Evolutionary conservation across 257 asterid species (phyloP).

Genomic region (Leonotis leonurus): DNA sequence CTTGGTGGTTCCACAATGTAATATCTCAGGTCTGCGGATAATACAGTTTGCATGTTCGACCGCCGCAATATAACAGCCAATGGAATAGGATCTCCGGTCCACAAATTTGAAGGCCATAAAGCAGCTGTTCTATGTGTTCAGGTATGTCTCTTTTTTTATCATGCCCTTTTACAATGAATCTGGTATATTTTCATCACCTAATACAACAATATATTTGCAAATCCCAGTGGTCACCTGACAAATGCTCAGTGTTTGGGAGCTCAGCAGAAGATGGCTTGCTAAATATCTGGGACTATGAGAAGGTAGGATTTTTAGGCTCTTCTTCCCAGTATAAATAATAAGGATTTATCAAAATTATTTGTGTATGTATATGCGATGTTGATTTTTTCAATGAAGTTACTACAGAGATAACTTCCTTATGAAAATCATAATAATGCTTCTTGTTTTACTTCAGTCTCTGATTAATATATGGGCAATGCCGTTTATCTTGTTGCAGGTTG

Average conservation of each 20-base stretch:
- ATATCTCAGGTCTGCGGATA: slow-evolving; percentile 95
- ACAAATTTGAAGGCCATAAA: slow-evolving; percentile 75
- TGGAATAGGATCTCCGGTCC: slow-evolving; percentile 69
- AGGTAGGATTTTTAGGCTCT: slow-evolving; percentile 33
- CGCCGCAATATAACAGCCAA: slow-evolving; percentile 70
- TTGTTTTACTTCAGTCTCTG: slow-evolving; percentile 1
- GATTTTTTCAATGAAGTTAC: slow-evolving; percentile 8
- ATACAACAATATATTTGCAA: slow-evolving; percentile 12
- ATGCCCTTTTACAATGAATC: neutral
- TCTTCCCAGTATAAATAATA: neutral
- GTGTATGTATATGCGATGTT: neutral
- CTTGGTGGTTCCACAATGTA: no score
- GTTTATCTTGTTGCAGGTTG: slow-evolving; percentile 48
- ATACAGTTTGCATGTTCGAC: slow-evolving; percentile 88
- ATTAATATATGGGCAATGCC: neutral
- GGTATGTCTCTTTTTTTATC: slow-evolving; percentile 39
- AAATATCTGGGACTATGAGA: slow-evolving; percentile 90
- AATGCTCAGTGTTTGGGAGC: slow-evolving; percentile 85
- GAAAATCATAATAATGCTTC: neutral
- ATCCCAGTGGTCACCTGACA: slow-evolving; percentile 93
- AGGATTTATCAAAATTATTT: neutral
- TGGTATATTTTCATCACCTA: neutral
- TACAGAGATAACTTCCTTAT: neutral
- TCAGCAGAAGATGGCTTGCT: slow-evolving; percentile 92
- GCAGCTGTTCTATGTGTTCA: slow-evolving; percentile 96